Evolutionary conservation across 2,329 filamentous ascomycete genomes (phyloP).

Genomic region (Parascedosporium putredinis): DNA sequence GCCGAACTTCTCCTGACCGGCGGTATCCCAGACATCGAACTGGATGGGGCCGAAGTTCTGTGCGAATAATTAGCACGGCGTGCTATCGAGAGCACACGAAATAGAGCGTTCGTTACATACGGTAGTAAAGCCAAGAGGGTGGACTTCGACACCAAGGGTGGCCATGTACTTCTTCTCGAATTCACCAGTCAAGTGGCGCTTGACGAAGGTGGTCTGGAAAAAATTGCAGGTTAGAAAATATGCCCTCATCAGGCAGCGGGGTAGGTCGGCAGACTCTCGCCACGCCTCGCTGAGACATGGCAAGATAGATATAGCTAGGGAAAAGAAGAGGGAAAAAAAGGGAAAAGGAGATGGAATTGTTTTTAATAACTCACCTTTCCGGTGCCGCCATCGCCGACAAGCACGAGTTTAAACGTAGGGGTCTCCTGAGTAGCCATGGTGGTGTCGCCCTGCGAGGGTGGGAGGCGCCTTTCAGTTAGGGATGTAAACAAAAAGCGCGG

Average conservation of each 20-base stretch:
- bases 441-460: slow-evolving; percentile 4
- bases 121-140: slow-evolving; percentile 95
- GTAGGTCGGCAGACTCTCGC: slow-evolving; percentile 6
- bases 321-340: background rate
- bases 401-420: slow-evolving; percentile 98
- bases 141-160: slow-evolving; percentile 97
- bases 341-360: background rate
- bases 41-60: slow-evolving; percentile 92
- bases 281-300: background rate
- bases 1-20: slow-evolving; percentile 98
- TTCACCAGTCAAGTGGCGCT: slow-evolving; percentile 98
- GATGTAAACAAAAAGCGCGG: slow-evolving; percentile 40
- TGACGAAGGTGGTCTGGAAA: slow-evolving; percentile 93
- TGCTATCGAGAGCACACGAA: background rate
- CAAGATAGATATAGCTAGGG: too few species aligned
- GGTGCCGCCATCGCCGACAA: slow-evolving; percentile 98
- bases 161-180: slow-evolving; percentile 99
- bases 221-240: slow-evolving; percentile 8
- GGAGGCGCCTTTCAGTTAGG: slow-evolving; percentile 15
- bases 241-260: slow-evolving; percentile 8
- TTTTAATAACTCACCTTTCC: slow-evolving; percentile 62
- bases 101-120: slow-evolving; percentile 51
- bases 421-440: slow-evolving; percentile 21
- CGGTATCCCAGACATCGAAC: slow-evolving; percentile 99
- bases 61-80: slow-evolving; percentile 3